Base-by-base conservation (phyloP, 2,329 filamentous ascomycete genomes). In the Penicillium glabrum region DNA sequence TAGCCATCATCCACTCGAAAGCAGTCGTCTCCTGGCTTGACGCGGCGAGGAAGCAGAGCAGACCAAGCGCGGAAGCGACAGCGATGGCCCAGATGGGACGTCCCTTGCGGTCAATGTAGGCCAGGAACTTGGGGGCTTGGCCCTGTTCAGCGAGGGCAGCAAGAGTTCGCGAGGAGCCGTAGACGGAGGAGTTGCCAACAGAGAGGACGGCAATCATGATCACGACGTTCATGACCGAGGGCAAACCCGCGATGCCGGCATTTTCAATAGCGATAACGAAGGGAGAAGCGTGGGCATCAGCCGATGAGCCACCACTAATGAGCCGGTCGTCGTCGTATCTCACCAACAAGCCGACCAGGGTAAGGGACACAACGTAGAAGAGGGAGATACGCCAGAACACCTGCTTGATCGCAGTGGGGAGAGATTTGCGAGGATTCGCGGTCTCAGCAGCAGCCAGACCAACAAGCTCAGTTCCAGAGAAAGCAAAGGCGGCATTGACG, bases 381-480 rank as follows among this genome's bases (percentile, higher is more conserved):
- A 96, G 82, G 3, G 87, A 86, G 69, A 96, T 96, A 68, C 93
- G 88, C 92, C 93, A 97, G 75, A 96, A 96, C 23, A 96, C 91
- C 72, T 96, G 92, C 77, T 96, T 96, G 67, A 96, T 86, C 13
- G 93, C 93, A 0, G 87, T 91, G 0, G 93, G 93, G 0, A 97
- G 81, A 1, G 89, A 90, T 70, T 95, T 83, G 56, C 79, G 75
- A 35, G 84, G 83, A 60, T 86, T 83, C 21, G 75, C 75, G 10
- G 83, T 82, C 69, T 86, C 83, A 23, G 83, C 83, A 39, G 83
- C 83, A 24, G 83, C 82, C 45, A 86, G 74, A 68, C 84, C 85
- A 44, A 86, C 82, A 37, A 87, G 73, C 70, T 87, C 85, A 24
- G 84, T 86, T 61, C 85, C 85, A 45, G 81, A 79, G 69, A 86